Evolutionary conservation across 768 basidiomycete genomes (phyloP), one percentile per base, ranked within the genome.

Genomic region (Mycena rosella): DNA sequence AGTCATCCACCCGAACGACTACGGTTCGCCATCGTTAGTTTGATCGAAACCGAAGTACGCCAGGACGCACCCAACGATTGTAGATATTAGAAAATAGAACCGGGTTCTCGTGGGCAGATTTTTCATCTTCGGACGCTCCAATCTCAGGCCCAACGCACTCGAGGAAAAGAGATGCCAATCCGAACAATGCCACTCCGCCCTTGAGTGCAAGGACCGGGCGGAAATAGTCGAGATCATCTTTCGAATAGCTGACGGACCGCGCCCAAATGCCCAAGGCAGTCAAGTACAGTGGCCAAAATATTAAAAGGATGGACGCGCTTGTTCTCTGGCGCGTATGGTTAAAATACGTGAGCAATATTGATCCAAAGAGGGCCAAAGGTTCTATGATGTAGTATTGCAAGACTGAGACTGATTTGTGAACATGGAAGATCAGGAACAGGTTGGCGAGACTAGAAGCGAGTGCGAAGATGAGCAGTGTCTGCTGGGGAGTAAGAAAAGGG

Each of bases 1-100:
- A 1, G 93, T 94, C 83, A 98, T 87, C 96, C 96, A 99, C 0
- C 83, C 80, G 75, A 98, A 99, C 0, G 89, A 90, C 87, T 87
- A 34, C 13, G 59, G 17, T n/a, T 32, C 11, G 3, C 48, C 26
- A 57, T 48, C 44, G 57, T n/a, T 61, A 62, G n/a, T 59, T n/a
- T 26, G 49, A n/a, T 24, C 10, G 26, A n/a, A 58, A n/a, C 2
- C 17, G 40, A 64, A 24, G 42, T 45, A 15, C 42, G 30, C 32
- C n/a, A 22, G 27, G 20, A 75, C 78, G 27, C 71, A 85, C 85
- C 85, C 91, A 95, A 42, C 87, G 83, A 73, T 92, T 94, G 76
- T 89, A 96, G 24, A 95, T 80, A 75, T 95, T 96, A 20, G 96
- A 93, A 0, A 88, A 91, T 20, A 91, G 72, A 1, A 91, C 79